Evolutionary conservation across 345 rosid genomes (phyloP), one percentile per base, ranked within the genome.

Genomic region (Euphorbia lathyris): DNA sequence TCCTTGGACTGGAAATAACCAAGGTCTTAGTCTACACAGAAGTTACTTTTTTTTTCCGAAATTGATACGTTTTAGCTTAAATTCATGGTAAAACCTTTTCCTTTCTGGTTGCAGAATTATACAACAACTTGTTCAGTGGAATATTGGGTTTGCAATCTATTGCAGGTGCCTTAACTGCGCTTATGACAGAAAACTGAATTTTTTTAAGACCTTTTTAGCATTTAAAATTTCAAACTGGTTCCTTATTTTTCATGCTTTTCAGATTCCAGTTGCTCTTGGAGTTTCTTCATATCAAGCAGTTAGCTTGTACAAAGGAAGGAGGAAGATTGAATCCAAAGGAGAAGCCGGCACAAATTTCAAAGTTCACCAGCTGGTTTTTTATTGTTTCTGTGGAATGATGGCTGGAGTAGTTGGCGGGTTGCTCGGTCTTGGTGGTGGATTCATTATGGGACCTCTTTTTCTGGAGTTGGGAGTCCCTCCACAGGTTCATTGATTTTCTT

Each of bases 401-500:
- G 96, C 94, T 22, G 96, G 93, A 10, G 4, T 90, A 17, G 93
- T 90, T 7, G 93, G 93, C 60, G 96, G 96, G 13, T 77, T 90
- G 58, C 91, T 90, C 30, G 96, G 96, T 66, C 76, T 90, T 67
- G 93, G 93, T 8, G 96, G 96, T 73, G 94, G 94, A 56, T 90
- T 88, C 78, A 88, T 88, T 55, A 82, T 86, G 88, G 93, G 96
- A 29, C 93, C 93, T 20, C 81, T 90, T 63, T 90, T 90, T 77
- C 71, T 90, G 55, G 93, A 90, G 76, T 79, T 87, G 19, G 94
- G 94, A 50, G 68, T 88, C 50, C 93, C 96, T 20, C 92, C 96
- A 66, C 93, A 90, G 86, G 93, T 88, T 34, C 43, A 50, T 26
- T 63, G 66, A 6, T 7, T 50, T 66, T 27, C n/a, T 48, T n/a